Evolutionary conservation across 2,329 filamentous ascomycete genomes (phyloP), one percentile per base, ranked within the genome.

Genomic region (Penicillium brasilianum): DNA sequence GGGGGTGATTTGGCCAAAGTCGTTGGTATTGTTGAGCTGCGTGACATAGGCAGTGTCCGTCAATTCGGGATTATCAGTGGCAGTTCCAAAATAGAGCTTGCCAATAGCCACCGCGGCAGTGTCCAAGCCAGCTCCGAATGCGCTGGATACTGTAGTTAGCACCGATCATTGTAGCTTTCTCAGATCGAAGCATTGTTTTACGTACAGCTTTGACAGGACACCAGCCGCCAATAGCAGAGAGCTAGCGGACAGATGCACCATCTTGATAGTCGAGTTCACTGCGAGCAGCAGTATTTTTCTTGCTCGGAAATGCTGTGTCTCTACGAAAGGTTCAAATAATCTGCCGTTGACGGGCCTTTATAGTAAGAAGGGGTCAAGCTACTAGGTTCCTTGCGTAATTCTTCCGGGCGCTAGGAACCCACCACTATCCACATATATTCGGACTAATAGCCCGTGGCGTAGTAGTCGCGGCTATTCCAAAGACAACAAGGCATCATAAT

Each of bases 1-100:
- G 0, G 87, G 86, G 0, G 87, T 89, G 28, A 89, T 80, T 72
- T 87, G 83, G 34, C 88, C 88, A 68, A 90, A 90, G 69, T 89
- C 86, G 50, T 78, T 76, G 8, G 83, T 81, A 73, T 90, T 85
- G 69, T 80, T 81, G 44, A 88, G 77, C 62, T 88, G 84, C 20
- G 76, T 72, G 18, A 82, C 76, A 73, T 90, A 91, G 30, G 80
- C 69, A 13, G 75, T 70, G 73, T 90, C 85, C 48, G 76, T 78
- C 37, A 85, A 72, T 64, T 85, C 82, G 16, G 76, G 71, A 43
- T 82, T 83, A 71, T 90, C 85, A 44, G 87, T 85, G 1, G 88
- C 87, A 1, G 86, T 85, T 44, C 85, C 75, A 41, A 87, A 85
- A 66, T 85, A 83, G 64, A 82, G 71, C 63, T 85, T 79, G 20